Base-by-base conservation (phyloP, 2,329 filamentous ascomycete genomes). In the Diaporthe sp. region DNA sequence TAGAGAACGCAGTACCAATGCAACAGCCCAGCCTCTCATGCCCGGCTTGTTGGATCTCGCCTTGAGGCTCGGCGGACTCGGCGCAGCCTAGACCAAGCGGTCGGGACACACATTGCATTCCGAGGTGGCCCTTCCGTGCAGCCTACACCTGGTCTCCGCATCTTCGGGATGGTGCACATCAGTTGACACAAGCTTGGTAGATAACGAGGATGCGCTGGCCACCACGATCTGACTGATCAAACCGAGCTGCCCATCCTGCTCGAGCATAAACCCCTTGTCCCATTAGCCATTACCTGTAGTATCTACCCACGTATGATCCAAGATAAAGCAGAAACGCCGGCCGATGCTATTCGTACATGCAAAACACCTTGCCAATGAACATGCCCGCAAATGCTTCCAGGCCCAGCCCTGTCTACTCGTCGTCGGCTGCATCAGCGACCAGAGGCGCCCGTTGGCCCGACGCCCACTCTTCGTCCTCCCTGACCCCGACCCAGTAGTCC, bases 401-500 rank as follows among this genome's bases (percentile, higher is more conserved):
- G 30, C n/a, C 5, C 22, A n/a, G 15, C 30, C 3, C 53, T 13
- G 17, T 55, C 53, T 35, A 35, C 32, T 74, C 56, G 25, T 72
- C 72, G 13, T 42, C 55, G 53, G 10, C 37, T 17, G 30, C 17
- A 42, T 15, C 68, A 39, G 53, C 32, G 2, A 66, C 63, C 27
- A 75, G 56, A 3, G 69, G 74, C 55, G 55, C 61, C 61, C 87
- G 87, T 77, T 81, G 71, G 92, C 86, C 13, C 88, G 89, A 61
- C 79, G 92, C 89, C 94, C 94, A 97, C 75, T 92, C 91, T 65
- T 92, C 89, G 76, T 91, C 87, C 73, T 90, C 86, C 75, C 87
- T 90, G 73, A 90, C 71, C 90, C 75, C 70, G 22, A 97, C 86
- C 95, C 96, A 98, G 85, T 97, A 98, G 73, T 88, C 88, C 77